These are phyloP conservation scores for Petrea volubilis DNA, from an alignment of 257 asterid species.

Conservation along the genomic window DNA sequence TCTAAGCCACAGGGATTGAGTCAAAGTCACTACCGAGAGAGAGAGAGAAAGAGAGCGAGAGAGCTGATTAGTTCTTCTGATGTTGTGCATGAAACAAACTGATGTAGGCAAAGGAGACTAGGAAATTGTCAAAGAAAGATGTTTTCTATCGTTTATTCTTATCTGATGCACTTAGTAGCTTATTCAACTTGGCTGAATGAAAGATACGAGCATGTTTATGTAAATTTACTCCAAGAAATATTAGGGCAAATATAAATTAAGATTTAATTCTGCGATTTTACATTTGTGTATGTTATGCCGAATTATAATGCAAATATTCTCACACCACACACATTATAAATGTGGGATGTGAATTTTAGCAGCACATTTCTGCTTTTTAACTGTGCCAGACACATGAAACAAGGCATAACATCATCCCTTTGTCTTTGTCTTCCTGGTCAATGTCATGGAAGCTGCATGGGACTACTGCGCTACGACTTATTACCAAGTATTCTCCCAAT, in stretches of 20 bases:
- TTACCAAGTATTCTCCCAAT: no score
- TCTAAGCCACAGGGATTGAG: conserved; percentile 15
- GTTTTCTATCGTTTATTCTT: conserved; percentile 3
- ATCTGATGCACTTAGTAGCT: not conserved
- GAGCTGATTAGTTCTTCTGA: not conserved
- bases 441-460: conserved; percentile 25
- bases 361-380: not conserved
- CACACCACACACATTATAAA: not conserved
- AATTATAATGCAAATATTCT: not conserved
- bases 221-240: not conserved
- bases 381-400: not conserved
- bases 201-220: not conserved
- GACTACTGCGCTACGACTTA: not conserved
- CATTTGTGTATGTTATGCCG: not conserved
- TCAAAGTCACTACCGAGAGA: conserved; percentile 16
- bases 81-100: conserved; percentile 3
- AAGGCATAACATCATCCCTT: not conserved
- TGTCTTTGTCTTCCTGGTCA: not conserved
- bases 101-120: not conserved
- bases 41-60: not conserved
- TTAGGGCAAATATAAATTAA: not conserved
- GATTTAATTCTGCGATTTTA: not conserved
- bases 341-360: not conserved
- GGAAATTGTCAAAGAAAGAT: not conserved
- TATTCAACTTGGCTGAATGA: not conserved